phyloP scores from a whole-genome alignment of 169 alveolate species.

The Cryptosporidium andersoni region DNA sequence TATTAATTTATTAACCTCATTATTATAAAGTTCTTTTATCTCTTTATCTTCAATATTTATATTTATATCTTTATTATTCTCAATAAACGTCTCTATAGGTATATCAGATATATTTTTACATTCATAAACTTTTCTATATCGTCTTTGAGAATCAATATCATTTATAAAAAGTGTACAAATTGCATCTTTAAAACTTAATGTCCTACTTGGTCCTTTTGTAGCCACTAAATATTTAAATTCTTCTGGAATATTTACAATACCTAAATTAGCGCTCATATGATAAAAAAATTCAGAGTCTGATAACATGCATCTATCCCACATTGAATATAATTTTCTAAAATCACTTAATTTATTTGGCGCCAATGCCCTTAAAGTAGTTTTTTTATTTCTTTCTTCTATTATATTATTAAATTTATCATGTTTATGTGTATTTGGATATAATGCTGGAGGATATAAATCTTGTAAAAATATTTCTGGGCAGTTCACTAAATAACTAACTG shows the following conservation, averaged over 20 bases:
- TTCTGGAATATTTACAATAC: constrained; percentile 39
- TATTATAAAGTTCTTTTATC: constrained; percentile 11
- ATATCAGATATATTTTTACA: constrained; percentile 21
- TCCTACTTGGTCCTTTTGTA: constrained; percentile 64
- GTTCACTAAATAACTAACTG: constrained; percentile 49
- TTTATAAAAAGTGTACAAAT: constrained; percentile 59
- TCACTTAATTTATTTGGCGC: constrained; percentile 44
- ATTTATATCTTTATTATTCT: constrained; percentile 40
- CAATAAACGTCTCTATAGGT: constrained; percentile 10
- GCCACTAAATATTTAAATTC: constrained; percentile 46
- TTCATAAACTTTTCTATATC: constrained; percentile 10
- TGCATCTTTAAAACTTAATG: constrained; percentile 52
- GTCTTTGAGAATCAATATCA: constrained; percentile 61
- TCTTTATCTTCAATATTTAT: not conserved
- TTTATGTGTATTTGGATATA: constrained; percentile 8
- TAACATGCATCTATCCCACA: constrained; percentile 67
- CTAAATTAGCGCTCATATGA: constrained; percentile 62
- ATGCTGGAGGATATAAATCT: constrained; percentile 68
- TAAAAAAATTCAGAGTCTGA: constrained; percentile 48
- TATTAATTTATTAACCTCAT: constrained; percentile 28
- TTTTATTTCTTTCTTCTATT: constrained; percentile 7
- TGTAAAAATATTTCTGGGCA: constrained; percentile 62
- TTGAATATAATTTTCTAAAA: constrained; percentile 64
- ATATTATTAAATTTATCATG: not conserved
- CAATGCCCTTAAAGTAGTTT: constrained; percentile 38